Conservation (phyloP, 2,329 filamentous ascomycete species). For the Colletotrichum filicis region DNA sequence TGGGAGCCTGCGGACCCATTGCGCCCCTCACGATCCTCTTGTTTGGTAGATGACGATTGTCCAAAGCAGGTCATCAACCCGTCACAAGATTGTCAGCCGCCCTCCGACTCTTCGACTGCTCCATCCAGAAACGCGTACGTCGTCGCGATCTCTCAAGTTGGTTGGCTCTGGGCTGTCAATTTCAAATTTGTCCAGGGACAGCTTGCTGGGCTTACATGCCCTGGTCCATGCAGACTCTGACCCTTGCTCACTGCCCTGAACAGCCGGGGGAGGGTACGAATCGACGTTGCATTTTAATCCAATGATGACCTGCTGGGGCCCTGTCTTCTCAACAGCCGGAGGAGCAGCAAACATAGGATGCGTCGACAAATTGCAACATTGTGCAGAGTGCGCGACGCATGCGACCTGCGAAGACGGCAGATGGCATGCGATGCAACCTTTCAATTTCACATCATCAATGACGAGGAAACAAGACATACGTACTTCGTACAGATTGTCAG, state of each 20-base stretch:
- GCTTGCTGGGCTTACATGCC: slow-evolving; percentile 7
- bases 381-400: slow-evolving; percentile 13
- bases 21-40: slow-evolving; percentile 3
- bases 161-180: slow-evolving; percentile 27
- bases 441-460: not conserved
- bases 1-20: slow-evolving; percentile 1
- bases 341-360: slow-evolving; percentile 5
- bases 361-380: not conserved
- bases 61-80: slow-evolving; percentile 13
- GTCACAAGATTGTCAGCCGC: not conserved
- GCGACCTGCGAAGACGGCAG: slow-evolving; percentile 12
- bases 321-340: not conserved
- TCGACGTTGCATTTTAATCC: slow-evolving; percentile 26
- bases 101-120: not conserved
- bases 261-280: slow-evolving; percentile 15
- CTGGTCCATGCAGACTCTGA: not conserved
- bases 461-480: not conserved
- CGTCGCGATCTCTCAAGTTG: not conserved
- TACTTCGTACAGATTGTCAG: not conserved
- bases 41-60: slow-evolving; percentile 11
- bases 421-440: slow-evolving; percentile 11
- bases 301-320: slow-evolving; percentile 8
- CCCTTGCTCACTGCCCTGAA: slow-evolving; percentile 9
- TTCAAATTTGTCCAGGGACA: slow-evolving; percentile 21
- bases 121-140: not conserved